Conservation (phyloP, 1,139 yeast genomes). For the Yamadazyma blattariae region DNA sequence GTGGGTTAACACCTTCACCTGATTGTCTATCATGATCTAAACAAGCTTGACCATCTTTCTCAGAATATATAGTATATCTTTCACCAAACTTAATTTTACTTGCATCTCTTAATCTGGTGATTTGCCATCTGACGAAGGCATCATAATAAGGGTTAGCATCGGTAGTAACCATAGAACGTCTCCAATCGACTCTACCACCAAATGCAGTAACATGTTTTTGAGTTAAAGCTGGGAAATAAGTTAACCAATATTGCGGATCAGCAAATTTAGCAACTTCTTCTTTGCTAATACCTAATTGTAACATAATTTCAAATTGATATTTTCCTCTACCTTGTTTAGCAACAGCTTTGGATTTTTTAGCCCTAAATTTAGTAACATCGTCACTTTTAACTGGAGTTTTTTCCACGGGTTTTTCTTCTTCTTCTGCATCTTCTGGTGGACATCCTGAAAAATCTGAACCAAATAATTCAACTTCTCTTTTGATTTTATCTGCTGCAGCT, state of each 20-base stretch:
- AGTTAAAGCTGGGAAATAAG: slow-evolving; percentile 88
- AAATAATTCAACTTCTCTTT: slow-evolving; percentile 87
- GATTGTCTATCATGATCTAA: slow-evolving; percentile 98
- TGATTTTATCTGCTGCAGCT: slow-evolving; percentile 94
- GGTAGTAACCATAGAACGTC: slow-evolving; percentile 94
- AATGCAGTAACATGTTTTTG: slow-evolving; percentile 74
- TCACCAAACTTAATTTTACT: slow-evolving; percentile 97
- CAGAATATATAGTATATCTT: slow-evolving; percentile 95
- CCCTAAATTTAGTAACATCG: slow-evolving; percentile 86
- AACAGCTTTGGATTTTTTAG: slow-evolving; percentile 88
- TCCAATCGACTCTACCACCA: slow-evolving; percentile 98
- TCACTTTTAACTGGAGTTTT: slow-evolving; percentile 36
- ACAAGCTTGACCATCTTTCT: slow-evolving; percentile 98
- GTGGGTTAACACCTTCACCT: slow-evolving; percentile 97
- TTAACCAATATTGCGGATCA: slow-evolving; percentile 85
- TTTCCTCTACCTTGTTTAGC: slow-evolving; percentile 94
- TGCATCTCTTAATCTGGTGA: slow-evolving; percentile 78
- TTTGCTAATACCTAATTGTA: slow-evolving; percentile 82
- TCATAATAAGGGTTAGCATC: slow-evolving; percentile 95
- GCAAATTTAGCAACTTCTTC: slow-evolving; percentile 86
- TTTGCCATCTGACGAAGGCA: slow-evolving; percentile 95
- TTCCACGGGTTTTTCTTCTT: slow-evolving; percentile 26
- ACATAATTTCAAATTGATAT: slow-evolving; percentile 94
- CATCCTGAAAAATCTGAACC: slow-evolving; percentile 79
- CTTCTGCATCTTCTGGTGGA: slow-evolving; percentile 54